These are phyloP conservation scores for Magnolia changhungtana DNA, from an alignment of 164 flowering plant genomes.

Conservation along the genomic window DNA sequence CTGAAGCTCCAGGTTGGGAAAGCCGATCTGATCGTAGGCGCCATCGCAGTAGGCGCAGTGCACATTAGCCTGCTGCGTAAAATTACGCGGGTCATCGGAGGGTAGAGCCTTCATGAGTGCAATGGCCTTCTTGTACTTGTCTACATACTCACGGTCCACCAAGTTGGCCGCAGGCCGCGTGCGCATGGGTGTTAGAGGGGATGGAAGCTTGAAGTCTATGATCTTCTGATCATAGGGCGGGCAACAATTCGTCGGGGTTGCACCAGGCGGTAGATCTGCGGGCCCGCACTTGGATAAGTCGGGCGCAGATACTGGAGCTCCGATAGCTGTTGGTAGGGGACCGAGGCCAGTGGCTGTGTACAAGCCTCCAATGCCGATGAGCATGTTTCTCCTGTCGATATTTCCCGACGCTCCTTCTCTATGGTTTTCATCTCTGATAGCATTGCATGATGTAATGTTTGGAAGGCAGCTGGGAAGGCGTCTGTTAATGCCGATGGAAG, in stretches of 20 bases:
- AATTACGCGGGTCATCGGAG: constrained; percentile 35
- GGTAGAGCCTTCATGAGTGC: constrained; percentile 34
- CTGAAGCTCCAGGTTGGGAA: constrained; percentile 26
- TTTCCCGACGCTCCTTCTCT: neutral
- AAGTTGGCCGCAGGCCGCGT: constrained; percentile 51
- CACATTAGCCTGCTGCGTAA: constrained; percentile 34
- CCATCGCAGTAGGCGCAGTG: constrained; percentile 48
- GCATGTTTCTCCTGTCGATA: constrained; percentile 18
- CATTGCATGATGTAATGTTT: neutral
- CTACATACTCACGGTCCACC: constrained; percentile 30
- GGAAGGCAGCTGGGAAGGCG: neutral
- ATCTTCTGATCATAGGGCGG: constrained; percentile 10
- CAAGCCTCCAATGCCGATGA: constrained; percentile 18
- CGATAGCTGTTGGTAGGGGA: neutral
- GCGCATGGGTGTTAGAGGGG: constrained; percentile 19
- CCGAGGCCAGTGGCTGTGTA: neutral
- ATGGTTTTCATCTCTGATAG: neutral
- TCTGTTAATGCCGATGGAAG: neutral
- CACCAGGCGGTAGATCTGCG: constrained; percentile 15
- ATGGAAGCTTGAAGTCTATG: constrained; percentile 31
- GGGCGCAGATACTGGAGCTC: constrained; percentile 7
- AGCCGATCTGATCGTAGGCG: constrained; percentile 32
- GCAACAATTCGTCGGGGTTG: constrained; percentile 19
- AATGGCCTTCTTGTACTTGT: constrained; percentile 43
- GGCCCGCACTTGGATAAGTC: constrained; percentile 21